Conservation (phyloP, 768 basidiomycete genomes). For the Cyclocybe aegerita region DNA sequence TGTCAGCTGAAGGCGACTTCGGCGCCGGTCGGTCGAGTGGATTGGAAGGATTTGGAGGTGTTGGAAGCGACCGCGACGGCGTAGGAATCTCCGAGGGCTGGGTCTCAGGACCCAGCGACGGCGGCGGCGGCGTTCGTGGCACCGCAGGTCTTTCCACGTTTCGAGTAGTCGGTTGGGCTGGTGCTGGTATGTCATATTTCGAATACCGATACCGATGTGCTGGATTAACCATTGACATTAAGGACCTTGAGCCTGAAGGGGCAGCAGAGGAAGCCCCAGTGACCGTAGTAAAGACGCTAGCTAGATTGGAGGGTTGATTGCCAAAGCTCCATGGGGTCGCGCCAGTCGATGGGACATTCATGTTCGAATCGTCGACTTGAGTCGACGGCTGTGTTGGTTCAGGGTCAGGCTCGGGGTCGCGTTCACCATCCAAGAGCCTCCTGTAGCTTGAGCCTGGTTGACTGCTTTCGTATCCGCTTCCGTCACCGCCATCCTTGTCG, state of each 20-base stretch:
- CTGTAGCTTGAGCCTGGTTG: constrained; percentile 41
- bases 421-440: constrained; percentile 32
- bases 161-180: background rate
- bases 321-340: constrained; percentile 8
- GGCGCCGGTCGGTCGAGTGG: background rate
- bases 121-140: background rate
- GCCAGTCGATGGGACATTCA: constrained; percentile 4
- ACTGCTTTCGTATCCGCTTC: constrained; percentile 15
- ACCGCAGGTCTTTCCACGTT: background rate
- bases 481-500: constrained; percentile 27
- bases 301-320: constrained; percentile 5
- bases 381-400: constrained; percentile 35
- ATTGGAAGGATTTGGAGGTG: background rate
- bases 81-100: constrained; percentile 10
- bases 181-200: constrained; percentile 8
- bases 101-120: constrained; percentile 7
- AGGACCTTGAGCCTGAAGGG: constrained; percentile 12
- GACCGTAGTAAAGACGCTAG: background rate
- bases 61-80: background rate
- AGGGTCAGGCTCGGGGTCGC: constrained; percentile 8
- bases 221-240: constrained; percentile 26
- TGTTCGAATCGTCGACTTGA: constrained; percentile 24
- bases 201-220: constrained; percentile 27
- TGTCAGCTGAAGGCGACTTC: constrained; percentile 18
- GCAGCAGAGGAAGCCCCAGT: background rate